Conservation (phyloP, 169 alveolate genomes). For the Plasmodium knowlesi region DNA sequence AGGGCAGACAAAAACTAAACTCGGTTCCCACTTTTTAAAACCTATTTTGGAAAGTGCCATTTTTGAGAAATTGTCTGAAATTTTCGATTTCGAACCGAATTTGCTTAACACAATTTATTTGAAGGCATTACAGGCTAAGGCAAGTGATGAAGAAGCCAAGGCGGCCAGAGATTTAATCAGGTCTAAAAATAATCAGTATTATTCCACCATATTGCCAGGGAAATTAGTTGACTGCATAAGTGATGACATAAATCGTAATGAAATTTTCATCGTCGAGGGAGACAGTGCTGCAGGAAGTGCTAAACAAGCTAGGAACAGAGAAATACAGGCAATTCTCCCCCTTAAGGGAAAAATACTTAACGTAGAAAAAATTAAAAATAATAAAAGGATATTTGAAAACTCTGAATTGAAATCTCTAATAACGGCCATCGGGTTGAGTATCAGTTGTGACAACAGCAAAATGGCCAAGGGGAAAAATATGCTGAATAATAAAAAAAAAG, state of each 20-base stretch:
- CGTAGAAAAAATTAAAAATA: constrained; percentile 83
- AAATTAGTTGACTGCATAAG: constrained; percentile 86
- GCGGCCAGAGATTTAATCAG: constrained; percentile 84
- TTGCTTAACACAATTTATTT: constrained; percentile 79
- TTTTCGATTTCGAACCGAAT: constrained; percentile 83
- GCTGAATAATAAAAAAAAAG: constrained; percentile 21
- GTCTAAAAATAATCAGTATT: constrained; percentile 80
- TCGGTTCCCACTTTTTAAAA: constrained; percentile 82
- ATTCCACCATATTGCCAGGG: constrained; percentile 77
- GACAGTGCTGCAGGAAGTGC: constrained; percentile 91
- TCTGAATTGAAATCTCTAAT: constrained; percentile 79
- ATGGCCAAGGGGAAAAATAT: constrained; percentile 9
- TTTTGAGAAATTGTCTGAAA: constrained; percentile 80
- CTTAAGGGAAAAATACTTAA: constrained; percentile 88
- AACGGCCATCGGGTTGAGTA: constrained; percentile 76
- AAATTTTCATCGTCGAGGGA: constrained; percentile 89
- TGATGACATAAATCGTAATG: constrained; percentile 77
- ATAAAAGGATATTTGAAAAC: constrained; percentile 82
- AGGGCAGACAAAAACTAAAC: constrained; percentile 89
- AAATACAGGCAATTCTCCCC: constrained; percentile 88
- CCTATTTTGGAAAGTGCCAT: constrained; percentile 81
- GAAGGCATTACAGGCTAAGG: constrained; percentile 84
- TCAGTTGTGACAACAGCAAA: constrained; percentile 48
- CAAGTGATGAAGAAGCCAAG: constrained; percentile 86
- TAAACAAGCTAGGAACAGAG: constrained; percentile 86